Evolutionary conservation across 2,329 filamentous ascomycete species (phyloP), one percentile per base, ranked within the genome.

Genomic region (Penicillium sp.): DNA sequence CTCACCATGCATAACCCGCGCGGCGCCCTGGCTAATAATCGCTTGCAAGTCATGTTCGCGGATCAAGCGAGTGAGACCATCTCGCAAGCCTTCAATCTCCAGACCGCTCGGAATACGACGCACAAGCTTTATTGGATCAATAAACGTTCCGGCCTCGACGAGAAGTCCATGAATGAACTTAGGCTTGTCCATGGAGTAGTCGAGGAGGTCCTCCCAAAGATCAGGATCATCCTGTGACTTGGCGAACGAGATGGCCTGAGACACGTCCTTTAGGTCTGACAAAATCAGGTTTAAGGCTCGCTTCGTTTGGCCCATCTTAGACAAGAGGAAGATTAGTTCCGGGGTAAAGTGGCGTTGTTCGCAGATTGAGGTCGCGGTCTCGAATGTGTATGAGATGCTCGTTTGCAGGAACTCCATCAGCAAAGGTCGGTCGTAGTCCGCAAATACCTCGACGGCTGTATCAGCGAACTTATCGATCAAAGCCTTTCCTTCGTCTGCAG

Each of bases 181-280:
- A 1, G 95, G 95, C 70, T 97, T 96, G 76, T 97, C 92, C 95
- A 99, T 98, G 59, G 90, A 93, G 74, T 98, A 98, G 65, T 93
- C 87, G 6, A 99, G 84, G 8, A 99, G 82, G 68, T 98, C 93
- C 62, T 96, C 90, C 95, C 95, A 99, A 0, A 99, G 82, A 65
- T 97, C 93, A 0, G 88, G 87, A 67, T 97, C 93, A 61, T 95
- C 88, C 70, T 98, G 92, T 60, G 93, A 89, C 73, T 97, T 97
- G 53, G 92, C 93, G 68, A 99, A 99, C 1, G 89, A 84, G 65
- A 99, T 99, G 9, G 95, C 95, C 65, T 95, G 92, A 49, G 88
- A 89, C 49, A 98, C 93, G 71, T 99, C 91, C 57, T 88, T 87
- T 5, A 99, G 83, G n/a, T 91, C 88, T 67, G 96, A 91, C 61